Conservation (phyloP, 2,329 filamentous ascomycete genomes). For the Alternaria novae-zelandiae region DNA sequence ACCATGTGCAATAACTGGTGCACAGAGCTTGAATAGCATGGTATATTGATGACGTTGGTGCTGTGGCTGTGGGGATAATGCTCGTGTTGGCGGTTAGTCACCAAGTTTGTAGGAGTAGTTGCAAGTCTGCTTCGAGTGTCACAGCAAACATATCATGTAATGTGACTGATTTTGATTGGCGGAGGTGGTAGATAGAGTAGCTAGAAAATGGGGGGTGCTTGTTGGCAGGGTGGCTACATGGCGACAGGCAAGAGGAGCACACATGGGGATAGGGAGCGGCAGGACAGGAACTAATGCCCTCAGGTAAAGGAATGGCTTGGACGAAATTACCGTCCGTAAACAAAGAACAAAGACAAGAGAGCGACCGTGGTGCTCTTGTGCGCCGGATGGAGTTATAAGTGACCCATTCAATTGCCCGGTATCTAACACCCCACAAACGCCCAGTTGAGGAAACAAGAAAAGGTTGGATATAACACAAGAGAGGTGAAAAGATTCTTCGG, state of each 20-base stretch:
- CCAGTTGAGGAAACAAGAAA: constrained; percentile 5
- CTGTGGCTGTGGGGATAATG: background rate
- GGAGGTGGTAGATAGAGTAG: constrained; percentile 6
- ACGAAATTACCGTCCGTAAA: constrained; percentile 26
- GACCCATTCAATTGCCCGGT: constrained; percentile 24
- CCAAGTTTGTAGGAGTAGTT: background rate
- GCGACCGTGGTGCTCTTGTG: constrained; percentile 19
- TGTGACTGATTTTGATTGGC: constrained; percentile 3
- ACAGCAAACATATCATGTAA: background rate
- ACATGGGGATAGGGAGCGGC: constrained; percentile 9
- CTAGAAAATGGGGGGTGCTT: constrained; percentile 4
- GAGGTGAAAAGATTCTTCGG: background rate
- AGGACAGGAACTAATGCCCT: constrained; percentile 17
- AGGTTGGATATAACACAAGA: constrained; percentile 15
- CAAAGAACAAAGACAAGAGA: constrained; percentile 14
- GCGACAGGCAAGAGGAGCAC: constrained; percentile 3
- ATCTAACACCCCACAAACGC: constrained; percentile 23
- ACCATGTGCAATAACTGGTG: background rate
- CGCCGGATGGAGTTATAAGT: constrained; percentile 16
- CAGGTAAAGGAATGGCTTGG: constrained; percentile 19
- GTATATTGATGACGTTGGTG: background rate
- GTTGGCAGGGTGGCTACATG: constrained; percentile 2
- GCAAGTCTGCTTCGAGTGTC: background rate
- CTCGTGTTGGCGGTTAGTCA: background rate
- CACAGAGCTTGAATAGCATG: background rate